A percentile compares a stretch with the other conserved stretches of the same genome.
Conservation (phyloP, 345 rosid genomes). For the Rhizophora mangle region DNA sequence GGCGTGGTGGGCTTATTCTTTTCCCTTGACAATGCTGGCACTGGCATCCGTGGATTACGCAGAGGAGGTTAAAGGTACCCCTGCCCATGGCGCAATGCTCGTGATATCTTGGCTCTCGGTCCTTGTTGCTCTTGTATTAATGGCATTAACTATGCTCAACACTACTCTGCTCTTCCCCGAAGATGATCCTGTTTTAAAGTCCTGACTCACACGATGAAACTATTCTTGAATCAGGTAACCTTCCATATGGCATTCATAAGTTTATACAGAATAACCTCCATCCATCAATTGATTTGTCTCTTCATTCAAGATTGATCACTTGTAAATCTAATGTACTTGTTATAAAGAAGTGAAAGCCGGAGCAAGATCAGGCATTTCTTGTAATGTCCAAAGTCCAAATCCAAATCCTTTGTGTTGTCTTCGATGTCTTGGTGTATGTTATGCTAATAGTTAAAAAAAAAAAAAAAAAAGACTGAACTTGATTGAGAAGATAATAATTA, state of each 20-base stretch:
- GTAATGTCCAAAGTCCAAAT: no score
- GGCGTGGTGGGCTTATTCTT: slow-evolving; percentile 33
- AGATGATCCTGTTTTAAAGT: slow-evolving; percentile 5
- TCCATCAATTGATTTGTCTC: no score
- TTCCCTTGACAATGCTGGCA: slow-evolving; percentile 22
- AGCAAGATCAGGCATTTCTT: no score
- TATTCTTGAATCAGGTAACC: background rate
- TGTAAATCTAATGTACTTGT: no score
- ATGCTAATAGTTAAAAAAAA: no score
- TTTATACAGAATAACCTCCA: background rate
- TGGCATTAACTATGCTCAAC: slow-evolving; percentile 11
- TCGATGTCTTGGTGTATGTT: no score
- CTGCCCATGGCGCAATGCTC: slow-evolving; percentile 21
- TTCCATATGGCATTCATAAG: background rate
- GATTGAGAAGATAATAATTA: no score
- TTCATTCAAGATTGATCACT: no score
- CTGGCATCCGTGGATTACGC: slow-evolving; percentile 28
- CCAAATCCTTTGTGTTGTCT: no score
- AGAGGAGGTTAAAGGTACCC: slow-evolving; percentile 13
- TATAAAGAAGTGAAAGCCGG: no score
- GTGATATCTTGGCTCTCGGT: slow-evolving; percentile 16
- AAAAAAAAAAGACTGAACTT: no score
- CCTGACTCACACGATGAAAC: background rate
- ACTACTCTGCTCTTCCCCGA: slow-evolving; percentile 10
- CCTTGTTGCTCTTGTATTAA: slow-evolving; percentile 10